Percentiles rank a stretch among this genome's conserved stretches.
phyloP scores from a whole-genome alignment of 2,329 filamentous ascomycete species.

The Fonsecaea pedrosoi region DNA sequence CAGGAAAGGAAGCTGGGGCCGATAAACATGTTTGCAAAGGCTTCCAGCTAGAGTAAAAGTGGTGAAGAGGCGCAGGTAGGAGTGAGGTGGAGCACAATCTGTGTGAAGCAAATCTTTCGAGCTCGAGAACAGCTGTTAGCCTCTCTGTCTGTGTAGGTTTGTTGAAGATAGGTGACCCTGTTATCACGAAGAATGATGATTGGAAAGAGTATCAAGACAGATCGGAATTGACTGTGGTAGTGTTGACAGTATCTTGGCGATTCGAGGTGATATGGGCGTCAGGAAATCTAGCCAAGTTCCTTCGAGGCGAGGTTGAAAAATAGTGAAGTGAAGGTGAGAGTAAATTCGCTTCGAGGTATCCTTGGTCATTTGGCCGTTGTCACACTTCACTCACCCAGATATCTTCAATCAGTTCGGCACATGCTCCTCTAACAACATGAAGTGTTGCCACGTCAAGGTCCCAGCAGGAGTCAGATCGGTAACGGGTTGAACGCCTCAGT shows the following conservation, averaged over 20 bases:
- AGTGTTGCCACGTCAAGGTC: not conserved
- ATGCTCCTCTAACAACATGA: not conserved
- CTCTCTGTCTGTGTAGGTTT: slow-evolving; percentile 31
- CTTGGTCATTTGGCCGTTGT: not conserved
- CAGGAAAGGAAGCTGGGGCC: slow-evolving; percentile 39
- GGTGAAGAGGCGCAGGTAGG: not conserved
- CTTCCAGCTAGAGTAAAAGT: slow-evolving; percentile 24
- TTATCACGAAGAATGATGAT: slow-evolving; percentile 23
- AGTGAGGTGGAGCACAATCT: slow-evolving; percentile 16
- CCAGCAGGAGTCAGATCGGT: not conserved
- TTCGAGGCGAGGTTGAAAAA: not conserved
- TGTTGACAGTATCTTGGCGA: slow-evolving; percentile 12
- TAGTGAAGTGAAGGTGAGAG: slow-evolving; percentile 1
- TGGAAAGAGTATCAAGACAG: not conserved
- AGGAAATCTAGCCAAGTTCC: not conserved
- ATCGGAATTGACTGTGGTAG: not conserved
- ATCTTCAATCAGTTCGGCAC: not conserved
- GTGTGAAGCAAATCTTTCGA: slow-evolving; percentile 21
- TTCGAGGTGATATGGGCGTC: slow-evolving; percentile 4
- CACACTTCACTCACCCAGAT: not conserved
- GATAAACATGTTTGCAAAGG: slow-evolving; percentile 29
- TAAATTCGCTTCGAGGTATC: not conserved
- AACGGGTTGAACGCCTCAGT: not conserved
- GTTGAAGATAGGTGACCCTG: not conserved
- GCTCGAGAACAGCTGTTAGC: slow-evolving; percentile 23